These are phyloP conservation scores for Zygosaccharomyces sapae DNA, from an alignment of 1,139 yeast genomes.

Conservation along the genomic window DNA sequence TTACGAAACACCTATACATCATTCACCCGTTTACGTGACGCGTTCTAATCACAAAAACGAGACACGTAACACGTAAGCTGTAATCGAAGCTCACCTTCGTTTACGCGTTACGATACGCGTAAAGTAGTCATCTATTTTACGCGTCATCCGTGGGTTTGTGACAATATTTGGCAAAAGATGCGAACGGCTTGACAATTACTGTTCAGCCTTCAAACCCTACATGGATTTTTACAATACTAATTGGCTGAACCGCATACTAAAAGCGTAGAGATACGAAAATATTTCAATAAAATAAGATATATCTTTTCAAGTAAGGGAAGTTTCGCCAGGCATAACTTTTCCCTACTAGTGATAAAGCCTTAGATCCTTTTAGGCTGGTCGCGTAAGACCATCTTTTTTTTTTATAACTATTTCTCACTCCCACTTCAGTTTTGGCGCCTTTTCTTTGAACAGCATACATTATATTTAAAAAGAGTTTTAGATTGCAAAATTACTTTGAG, in stretches of 20 bases:
- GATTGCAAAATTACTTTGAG: background rate
- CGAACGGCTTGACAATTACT: background rate
- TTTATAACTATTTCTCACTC: background rate
- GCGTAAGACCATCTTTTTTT: background rate
- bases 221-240: background rate
- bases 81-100: no score
- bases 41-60: background rate
- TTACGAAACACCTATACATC: no score
- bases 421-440: slow-evolving; percentile 5
- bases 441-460: slow-evolving; percentile 1
- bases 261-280: slow-evolving; percentile 7
- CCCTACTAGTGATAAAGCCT: slow-evolving; percentile 2
- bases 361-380: slow-evolving; percentile 1
- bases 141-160: slow-evolving; percentile 3
- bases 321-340: slow-evolving; percentile 4
- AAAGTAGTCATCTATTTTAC: background rate
- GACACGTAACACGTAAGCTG: no score
- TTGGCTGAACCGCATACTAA: background rate
- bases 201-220: background rate
- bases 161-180: slow-evolving; percentile 7
- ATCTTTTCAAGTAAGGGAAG: slow-evolving; percentile 1
- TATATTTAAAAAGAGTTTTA: slow-evolving; percentile 6
- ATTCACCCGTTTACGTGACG: background rate
- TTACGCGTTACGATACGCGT: slow-evolving; percentile 6
- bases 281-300: background rate